A percentile compares a stretch with the other conserved stretches of the same genome.
phyloP scores from a whole-genome alignment of 176 grass and related monocot genomes.

The Zoysia japonica region DNA sequence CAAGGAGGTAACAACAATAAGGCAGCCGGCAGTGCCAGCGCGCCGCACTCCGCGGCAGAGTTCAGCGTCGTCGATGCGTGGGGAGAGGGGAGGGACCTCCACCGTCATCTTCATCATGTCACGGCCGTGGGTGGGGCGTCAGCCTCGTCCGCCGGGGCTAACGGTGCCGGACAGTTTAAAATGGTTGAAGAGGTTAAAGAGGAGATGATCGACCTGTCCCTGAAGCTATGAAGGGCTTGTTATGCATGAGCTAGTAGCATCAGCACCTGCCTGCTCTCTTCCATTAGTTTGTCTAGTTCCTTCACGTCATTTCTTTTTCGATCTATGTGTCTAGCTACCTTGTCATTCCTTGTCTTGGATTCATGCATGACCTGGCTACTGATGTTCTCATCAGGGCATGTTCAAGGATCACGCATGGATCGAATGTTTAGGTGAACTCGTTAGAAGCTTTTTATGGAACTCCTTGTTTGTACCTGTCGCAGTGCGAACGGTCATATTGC shows the following conservation, averaged over 20 bases:
- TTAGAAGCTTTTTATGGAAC: conserved; percentile 24
- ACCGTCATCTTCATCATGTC: background rate
- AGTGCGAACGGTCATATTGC: conserved; percentile 17
- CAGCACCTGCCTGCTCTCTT: background rate
- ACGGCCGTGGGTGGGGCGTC: background rate
- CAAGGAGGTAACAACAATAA: background rate
- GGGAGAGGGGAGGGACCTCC: conserved; percentile 12
- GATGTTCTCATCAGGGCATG: conserved; percentile 9
- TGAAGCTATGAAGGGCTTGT: conserved; percentile 51
- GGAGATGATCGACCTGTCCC: conserved; percentile 67
- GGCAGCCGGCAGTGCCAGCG: conserved; percentile 3
- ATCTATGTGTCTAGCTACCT: background rate
- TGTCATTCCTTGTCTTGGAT: conserved; percentile 45
- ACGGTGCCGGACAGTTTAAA: background rate
- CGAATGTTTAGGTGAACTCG: background rate
- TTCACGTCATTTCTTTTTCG: background rate
- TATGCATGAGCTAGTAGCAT: background rate
- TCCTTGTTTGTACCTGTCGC: conserved; percentile 10
- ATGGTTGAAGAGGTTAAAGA: background rate
- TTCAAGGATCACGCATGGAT: background rate
- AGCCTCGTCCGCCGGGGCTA: background rate
- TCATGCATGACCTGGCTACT: conserved; percentile 21
- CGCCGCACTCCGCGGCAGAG: background rate
- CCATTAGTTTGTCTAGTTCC: conserved; percentile 35
- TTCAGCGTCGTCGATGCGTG: conserved; percentile 10